These are phyloP conservation scores for Keqinozyma sinolaborantium DNA, from an alignment of 1,139 yeast species.

Conservation along the genomic window DNA sequence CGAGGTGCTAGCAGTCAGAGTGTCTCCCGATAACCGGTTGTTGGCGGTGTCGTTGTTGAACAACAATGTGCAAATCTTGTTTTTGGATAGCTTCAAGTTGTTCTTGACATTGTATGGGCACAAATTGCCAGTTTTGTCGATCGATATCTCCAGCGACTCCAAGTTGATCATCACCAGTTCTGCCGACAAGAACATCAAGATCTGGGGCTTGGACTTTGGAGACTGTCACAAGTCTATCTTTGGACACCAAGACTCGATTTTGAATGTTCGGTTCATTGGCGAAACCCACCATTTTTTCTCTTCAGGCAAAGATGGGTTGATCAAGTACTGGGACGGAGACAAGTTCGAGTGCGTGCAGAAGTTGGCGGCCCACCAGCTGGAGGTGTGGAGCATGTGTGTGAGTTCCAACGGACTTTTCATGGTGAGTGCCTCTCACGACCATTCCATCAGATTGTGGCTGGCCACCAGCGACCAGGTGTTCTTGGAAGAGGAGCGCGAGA, in stretches of 20 bases:
- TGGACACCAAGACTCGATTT: conserved; percentile 94
- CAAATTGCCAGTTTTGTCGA: conserved; percentile 85
- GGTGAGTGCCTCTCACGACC: conserved; percentile 91
- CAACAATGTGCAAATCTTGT: conserved; percentile 91
- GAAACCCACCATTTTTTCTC: conserved; percentile 86
- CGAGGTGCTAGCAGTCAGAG: conserved; percentile 73
- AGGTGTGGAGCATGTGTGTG: conserved; percentile 87
- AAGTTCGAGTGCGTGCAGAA: conserved; percentile 92
- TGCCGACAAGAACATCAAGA: conserved; percentile 94
- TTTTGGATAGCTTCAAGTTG: conserved; percentile 80
- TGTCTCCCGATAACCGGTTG: conserved; percentile 78
- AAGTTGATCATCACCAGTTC: conserved; percentile 87
- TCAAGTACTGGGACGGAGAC: conserved; percentile 98
- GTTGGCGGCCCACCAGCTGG: conserved; percentile 83
- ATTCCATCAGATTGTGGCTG: conserved; percentile 85
- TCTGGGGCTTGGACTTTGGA: conserved; percentile 98
- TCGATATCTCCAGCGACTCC: conserved; percentile 86
- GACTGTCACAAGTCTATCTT: conserved; percentile 96
- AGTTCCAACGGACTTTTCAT: conserved; percentile 70
- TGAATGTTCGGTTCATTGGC: conserved; percentile 83
- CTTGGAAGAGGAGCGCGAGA: conserved; percentile 93
- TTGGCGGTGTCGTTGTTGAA: conserved; percentile 85
- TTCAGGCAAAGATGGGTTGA: conserved; percentile 81
- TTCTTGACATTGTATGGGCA: conserved; percentile 91
- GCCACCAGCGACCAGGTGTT: conserved; percentile 93